phyloP scores from a whole-genome alignment of 192 early-diverging fungal species.

The Gonapodya sp. region DNA sequence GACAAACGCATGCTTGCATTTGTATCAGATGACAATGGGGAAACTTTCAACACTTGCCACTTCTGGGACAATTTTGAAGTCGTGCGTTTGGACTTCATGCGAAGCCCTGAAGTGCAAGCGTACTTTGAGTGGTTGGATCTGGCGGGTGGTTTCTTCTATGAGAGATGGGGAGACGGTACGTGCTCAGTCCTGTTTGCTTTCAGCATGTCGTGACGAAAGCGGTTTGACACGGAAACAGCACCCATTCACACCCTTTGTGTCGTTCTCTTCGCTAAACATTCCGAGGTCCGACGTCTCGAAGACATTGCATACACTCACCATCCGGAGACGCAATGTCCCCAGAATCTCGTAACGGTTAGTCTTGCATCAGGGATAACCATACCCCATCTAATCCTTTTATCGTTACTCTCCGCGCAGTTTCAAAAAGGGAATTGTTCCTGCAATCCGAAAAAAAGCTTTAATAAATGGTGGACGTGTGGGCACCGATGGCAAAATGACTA shows the following conservation, averaged over 20 bases:
- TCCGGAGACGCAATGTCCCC: neutral
- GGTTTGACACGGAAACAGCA: neutral
- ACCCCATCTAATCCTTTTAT: neutral
- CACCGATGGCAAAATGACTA: neutral
- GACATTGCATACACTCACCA: neutral
- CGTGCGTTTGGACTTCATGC: neutral
- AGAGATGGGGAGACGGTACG: conserved; percentile 14
- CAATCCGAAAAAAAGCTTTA: neutral
- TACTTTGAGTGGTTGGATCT: conserved; percentile 11
- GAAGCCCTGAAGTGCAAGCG: neutral
- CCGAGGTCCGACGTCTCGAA: neutral
- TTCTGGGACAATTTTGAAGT: conserved; percentile 14
- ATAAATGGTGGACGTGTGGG: neutral
- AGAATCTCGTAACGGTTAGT: neutral
- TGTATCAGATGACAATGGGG: neutral
- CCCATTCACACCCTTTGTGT: neutral
- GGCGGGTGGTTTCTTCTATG: conserved; percentile 12
- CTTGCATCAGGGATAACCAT: no score
- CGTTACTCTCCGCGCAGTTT: neutral
- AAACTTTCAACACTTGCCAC: conserved; percentile 11
- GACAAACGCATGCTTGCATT: neutral
- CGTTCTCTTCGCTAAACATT: neutral
- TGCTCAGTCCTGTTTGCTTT: neutral
- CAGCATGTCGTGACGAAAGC: neutral
- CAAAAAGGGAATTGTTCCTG: neutral